These are phyloP conservation scores for Globisporangium splendens DNA, from an alignment of 352 stramenopile genomes.

Conservation along the genomic window DNA sequence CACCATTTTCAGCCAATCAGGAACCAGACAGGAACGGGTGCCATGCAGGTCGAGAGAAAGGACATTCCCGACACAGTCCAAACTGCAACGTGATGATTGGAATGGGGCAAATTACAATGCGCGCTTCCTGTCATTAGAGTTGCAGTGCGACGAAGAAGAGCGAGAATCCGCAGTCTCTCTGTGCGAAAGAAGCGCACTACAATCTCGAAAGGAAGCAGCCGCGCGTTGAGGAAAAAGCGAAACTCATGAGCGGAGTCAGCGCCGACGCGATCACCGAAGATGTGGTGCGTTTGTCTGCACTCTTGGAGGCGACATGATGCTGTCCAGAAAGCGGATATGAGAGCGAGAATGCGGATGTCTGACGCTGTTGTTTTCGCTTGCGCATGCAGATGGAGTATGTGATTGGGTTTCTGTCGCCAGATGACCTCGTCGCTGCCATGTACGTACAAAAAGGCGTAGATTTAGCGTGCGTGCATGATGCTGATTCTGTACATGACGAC, in stretches of 20 bases:
- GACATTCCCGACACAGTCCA: background rate
- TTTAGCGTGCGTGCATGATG: background rate
- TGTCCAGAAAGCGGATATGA: too few relatives aligned
- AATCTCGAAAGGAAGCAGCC: background rate
- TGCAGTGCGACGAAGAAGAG: too few relatives aligned
- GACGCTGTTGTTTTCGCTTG: too few relatives aligned
- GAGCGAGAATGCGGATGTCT: too few relatives aligned
- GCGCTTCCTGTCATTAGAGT: too few relatives aligned
- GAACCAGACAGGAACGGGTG: constrained; percentile 1
- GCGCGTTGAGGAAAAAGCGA: background rate
- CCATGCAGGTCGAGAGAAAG: background rate
- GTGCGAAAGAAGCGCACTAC: background rate
- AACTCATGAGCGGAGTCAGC: background rate
- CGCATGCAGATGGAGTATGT: constrained; percentile 39
- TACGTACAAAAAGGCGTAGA: constrained; percentile 21
- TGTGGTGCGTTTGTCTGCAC: constrained; percentile 22
- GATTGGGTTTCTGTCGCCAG: constrained; percentile 46
- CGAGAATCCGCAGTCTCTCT: background rate
- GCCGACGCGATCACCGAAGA: constrained; percentile 30
- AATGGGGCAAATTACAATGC: constrained; percentile 2
- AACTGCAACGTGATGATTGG: constrained; percentile 6
- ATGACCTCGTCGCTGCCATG: constrained; percentile 46
- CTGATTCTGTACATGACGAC: background rate
- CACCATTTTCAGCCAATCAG: constrained; percentile 2
- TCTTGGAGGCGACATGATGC: too few relatives aligned